phyloP scores from a whole-genome alignment of 169 alveolate species.

The Eimeria necatrix region DNA sequence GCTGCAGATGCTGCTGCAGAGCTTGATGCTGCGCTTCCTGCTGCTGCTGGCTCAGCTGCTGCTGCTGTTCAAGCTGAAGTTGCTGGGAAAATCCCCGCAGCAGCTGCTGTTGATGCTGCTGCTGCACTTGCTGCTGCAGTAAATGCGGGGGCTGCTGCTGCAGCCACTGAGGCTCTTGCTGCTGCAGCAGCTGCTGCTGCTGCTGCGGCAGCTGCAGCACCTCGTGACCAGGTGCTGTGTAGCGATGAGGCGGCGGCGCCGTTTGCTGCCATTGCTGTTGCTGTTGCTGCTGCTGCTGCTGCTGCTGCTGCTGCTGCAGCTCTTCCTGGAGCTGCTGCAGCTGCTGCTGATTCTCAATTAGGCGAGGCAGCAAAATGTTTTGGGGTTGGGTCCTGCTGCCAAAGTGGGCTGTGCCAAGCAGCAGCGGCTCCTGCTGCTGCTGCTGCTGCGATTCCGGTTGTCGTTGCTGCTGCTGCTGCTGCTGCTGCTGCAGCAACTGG shows the following conservation, averaged over 20 bases:
- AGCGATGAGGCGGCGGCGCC: not conserved
- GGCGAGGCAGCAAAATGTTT: too few relatives aligned
- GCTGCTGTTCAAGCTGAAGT: not conserved
- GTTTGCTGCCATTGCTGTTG: not conserved
- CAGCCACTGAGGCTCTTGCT: not conserved
- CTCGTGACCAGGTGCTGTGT: not conserved
- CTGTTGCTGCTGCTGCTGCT: not conserved
- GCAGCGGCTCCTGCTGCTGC: too few relatives aligned
- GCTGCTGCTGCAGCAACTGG: not conserved
- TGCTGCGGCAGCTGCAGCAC: conserved; percentile 8
- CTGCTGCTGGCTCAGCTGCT: too few relatives aligned
- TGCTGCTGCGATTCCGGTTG: not conserved
- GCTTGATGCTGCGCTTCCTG: too few relatives aligned
- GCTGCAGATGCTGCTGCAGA: conserved; percentile 36
- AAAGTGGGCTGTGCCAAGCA: too few relatives aligned
- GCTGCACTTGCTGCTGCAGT: not conserved
- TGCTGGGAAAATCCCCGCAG: too few relatives aligned
- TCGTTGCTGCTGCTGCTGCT: not conserved
- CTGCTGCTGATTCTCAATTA: too few relatives aligned
- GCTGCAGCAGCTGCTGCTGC: not conserved
- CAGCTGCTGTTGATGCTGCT: not conserved
- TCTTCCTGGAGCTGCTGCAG: not conserved
- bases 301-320: conserved; percentile 1
- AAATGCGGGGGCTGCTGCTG: not conserved
- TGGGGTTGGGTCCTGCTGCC: too few relatives aligned